Conservation (phyloP, 2,329 filamentous ascomycete genomes). For the Sclerotiophoma versabilis region DNA sequence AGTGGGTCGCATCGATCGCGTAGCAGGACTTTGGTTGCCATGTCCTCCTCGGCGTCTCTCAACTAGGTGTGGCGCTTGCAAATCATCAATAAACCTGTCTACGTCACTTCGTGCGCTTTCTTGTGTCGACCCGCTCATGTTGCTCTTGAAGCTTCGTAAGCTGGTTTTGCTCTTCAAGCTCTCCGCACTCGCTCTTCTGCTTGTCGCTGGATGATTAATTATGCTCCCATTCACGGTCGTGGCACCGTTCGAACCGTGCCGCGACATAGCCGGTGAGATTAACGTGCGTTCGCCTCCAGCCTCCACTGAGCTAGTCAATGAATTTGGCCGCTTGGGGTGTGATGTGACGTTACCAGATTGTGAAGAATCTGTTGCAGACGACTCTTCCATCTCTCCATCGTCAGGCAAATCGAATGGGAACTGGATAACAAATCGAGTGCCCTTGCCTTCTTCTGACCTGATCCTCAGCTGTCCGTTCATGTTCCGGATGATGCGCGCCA, state of each 20-base stretch:
- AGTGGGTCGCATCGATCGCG: conserved; percentile 32
- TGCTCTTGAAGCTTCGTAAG: conserved; percentile 56
- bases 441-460: conserved; percentile 82
- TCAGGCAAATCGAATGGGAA: conserved; percentile 74
- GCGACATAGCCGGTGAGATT: conserved; percentile 52
- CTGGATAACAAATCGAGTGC: conserved; percentile 82
- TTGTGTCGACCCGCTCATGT: conserved; percentile 49
- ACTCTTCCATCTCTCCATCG: conserved; percentile 23
- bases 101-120: conserved; percentile 66
- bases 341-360: conserved; percentile 35
- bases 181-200: conserved; percentile 47
- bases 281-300: conserved; percentile 66
- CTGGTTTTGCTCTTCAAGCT: conserved; percentile 61
- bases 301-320: conserved; percentile 1
- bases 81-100: conserved; percentile 74
- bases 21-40: conserved; percentile 27
- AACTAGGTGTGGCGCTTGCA: conserved; percentile 63
- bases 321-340: conserved; percentile 17
- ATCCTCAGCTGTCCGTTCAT: conserved; percentile 88
- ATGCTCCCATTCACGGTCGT: conserved; percentile 9
- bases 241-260: conserved; percentile 28
- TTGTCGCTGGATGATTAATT: conserved; percentile 11
- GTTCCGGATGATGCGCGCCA: conserved; percentile 85
- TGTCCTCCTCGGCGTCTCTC: conserved; percentile 23
- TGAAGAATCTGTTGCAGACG: conserved; percentile 5